Evolutionary conservation across 2,329 filamentous ascomycete species (phyloP), one percentile per base, ranked within the genome.

Genomic region (Colletotrichum melonis): DNA sequence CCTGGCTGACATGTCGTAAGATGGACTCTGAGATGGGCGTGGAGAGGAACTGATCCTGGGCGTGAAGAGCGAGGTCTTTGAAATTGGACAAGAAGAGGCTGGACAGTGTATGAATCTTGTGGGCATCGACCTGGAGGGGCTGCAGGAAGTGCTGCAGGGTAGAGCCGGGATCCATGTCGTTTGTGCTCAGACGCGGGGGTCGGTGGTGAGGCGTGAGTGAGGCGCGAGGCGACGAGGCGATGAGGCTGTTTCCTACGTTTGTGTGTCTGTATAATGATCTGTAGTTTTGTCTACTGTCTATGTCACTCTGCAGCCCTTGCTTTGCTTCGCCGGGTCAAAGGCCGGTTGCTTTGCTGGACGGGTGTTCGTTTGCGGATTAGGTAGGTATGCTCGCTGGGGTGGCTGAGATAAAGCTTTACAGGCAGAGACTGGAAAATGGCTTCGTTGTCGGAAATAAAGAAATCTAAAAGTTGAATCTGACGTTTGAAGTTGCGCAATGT

Each of bases 21-120:
- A 92, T 87, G 7, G 88, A 87, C 75, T 91, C 89, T 4, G 88
- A 89, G 76, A 92, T 90, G 59, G 90, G 90, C 3, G 90, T 92
- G 12, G 89, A 84, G 42, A 92, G 80, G 76, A 92, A 92, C 78
- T 92, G 90, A 52, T 88, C 82, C 26, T 81, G 72, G 1, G 89
- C 89, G 46, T 89, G 81, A 69, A 86, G 85, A 26, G 90, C 88
- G 58, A 92, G 82, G 7, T 81, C 77, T 26, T 79, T 80, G 76
- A 90, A 92, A 28, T 83, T 87, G 14, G 77, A 75, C 64, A 83
- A 80, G 56, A 92, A 85, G 62, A 84, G 84, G 49, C 79, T 81
- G 5, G 89, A 86, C 60, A 92, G 83, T 32, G 79, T 76, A 73
- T 86, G 80, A 46, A 88, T 83, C 60, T 81, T 86, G 1, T 82